Evolutionary conservation across 164 flowering plant genomes (phyloP), one percentile per base, ranked within the genome.

Genomic region (Warburgia ugandensis): DNA sequence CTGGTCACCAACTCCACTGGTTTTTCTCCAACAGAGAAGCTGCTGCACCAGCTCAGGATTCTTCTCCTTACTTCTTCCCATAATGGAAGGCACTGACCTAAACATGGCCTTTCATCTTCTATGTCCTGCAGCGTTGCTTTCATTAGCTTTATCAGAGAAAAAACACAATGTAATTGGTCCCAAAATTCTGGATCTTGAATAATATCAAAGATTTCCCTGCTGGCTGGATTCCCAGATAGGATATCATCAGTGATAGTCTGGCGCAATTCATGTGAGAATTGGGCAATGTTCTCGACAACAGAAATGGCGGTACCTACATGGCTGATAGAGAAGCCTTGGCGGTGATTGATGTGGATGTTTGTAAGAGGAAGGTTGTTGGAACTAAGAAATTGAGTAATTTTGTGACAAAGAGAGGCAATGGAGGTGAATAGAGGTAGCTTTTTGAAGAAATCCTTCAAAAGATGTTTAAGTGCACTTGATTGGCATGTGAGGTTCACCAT

Each of bases 401-500:
- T 62, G 35, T 42, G 29, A 45, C 66, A 62, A 36, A 50, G 46
- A 22, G 53, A 56, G 7, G 61, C 30, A 23, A 50, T 62, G 31
- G 56, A 45, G 36, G 45, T 45, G 43, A 55, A 65, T 31, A 45
- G 33, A 1, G 69, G 69, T 20, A 59, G 64, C 25, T 36, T 35
- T 55, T 60, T 65, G 45, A 54, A 44, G 37, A 65, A 60, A 48
- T 65, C 69, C 16, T 55, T 45, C 20, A 59, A 55, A 30, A 65
- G 61, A 16, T 48, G 44, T 1, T 44, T 21, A n/a, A 65, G 35
- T 1, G 60, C 61, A 16, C 45, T 45, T 38, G 38, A 55, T 50
- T 65, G 69, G 43, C 69, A 59, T 14, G 61, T 50, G 37, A 59
- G 55, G 41, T 60, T 65, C 48, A 59, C 69, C 69, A 65, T 65